Evolutionary conservation across 106 monocot species (phyloP).

Genomic region (Allium fistulosum): DNA sequence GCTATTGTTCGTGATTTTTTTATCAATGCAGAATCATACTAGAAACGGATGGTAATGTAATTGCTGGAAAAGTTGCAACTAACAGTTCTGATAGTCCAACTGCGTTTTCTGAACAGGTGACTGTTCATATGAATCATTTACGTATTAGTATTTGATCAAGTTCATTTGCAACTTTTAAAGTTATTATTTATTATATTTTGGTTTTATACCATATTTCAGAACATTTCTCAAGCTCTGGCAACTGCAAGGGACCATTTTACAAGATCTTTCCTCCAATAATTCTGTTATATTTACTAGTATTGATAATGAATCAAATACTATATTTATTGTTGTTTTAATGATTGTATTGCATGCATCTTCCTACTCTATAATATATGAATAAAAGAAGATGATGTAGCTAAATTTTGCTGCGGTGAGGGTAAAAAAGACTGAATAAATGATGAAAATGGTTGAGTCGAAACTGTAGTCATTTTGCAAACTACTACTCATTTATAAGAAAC

Average conservation of each 20-base stretch:
- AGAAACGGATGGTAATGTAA: slow-evolving; percentile 49
- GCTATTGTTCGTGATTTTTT: background rate
- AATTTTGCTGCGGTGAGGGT: too few relatives aligned
- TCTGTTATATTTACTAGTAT: background rate
- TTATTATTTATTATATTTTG: background rate
- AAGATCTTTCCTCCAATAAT: slow-evolving; percentile 7
- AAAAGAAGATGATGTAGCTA: too few relatives aligned
- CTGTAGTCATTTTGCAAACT: too few relatives aligned
- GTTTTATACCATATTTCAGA: slow-evolving; percentile 4
- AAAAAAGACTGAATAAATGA: too few relatives aligned
- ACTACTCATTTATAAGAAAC: too few relatives aligned
- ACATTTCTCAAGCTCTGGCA: slow-evolving; percentile 9
- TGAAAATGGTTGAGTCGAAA: too few relatives aligned
- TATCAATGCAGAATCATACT: slow-evolving; percentile 32
- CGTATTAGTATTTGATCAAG: background rate
- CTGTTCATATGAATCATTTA: background rate
- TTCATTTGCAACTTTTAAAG: background rate
- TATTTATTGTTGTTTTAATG: too few relatives aligned
- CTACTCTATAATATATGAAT: too few relatives aligned
- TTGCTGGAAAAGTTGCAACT: slow-evolving; percentile 56
- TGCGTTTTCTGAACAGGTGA: slow-evolving; percentile 9
- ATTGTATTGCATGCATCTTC: too few relatives aligned
- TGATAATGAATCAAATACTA: too few relatives aligned
- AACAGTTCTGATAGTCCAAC: slow-evolving; percentile 37
- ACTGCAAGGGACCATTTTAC: slow-evolving; percentile 9